Conservation (phyloP, 2,329 filamentous ascomycete genomes). For the Colletotrichum melonis region DNA sequence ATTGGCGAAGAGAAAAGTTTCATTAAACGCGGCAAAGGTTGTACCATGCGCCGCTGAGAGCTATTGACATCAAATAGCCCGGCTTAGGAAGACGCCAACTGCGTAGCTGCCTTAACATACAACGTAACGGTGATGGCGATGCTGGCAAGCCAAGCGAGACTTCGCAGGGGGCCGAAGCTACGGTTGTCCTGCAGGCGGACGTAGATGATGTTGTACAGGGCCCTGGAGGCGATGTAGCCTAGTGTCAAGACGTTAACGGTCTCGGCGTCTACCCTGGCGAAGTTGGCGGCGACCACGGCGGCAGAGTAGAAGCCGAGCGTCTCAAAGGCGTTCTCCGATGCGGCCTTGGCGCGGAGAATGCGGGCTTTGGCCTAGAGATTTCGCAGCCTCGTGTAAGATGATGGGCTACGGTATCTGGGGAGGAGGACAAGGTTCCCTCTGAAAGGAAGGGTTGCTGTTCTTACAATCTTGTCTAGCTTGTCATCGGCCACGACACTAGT, state of each 20-base stretch:
- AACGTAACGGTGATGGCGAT: constrained; percentile 48
- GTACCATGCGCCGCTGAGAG: not conserved
- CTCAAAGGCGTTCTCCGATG: constrained; percentile 56
- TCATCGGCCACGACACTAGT: constrained; percentile 46
- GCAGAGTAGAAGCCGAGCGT: constrained; percentile 56
- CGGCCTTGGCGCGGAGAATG: constrained; percentile 64
- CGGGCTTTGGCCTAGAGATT: constrained; percentile 61
- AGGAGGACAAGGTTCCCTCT: not conserved
- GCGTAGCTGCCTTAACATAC: constrained; percentile 54
- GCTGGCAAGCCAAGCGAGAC: constrained; percentile 50
- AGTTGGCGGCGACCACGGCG: constrained; percentile 58
- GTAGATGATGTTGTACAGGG: constrained; percentile 56
- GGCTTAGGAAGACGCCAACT: constrained; percentile 31
- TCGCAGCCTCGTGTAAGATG: not conserved
- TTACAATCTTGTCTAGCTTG: constrained; percentile 43
- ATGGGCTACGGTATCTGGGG: not conserved
- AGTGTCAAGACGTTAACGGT: constrained; percentile 53
- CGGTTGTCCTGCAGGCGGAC: constrained; percentile 55
- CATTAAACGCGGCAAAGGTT: not conserved
- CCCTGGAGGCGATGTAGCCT: constrained; percentile 53
- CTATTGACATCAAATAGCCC: not conserved
- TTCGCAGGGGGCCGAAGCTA: constrained; percentile 50
- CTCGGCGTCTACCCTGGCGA: constrained; percentile 49
- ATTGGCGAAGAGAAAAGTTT: not conserved
- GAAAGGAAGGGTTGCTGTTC: constrained; percentile 7